Evolutionary conservation across 2,329 filamentous ascomycete genomes (phyloP), one percentile per base, ranked within the genome.

Genomic region (Dothistroma pini): DNA sequence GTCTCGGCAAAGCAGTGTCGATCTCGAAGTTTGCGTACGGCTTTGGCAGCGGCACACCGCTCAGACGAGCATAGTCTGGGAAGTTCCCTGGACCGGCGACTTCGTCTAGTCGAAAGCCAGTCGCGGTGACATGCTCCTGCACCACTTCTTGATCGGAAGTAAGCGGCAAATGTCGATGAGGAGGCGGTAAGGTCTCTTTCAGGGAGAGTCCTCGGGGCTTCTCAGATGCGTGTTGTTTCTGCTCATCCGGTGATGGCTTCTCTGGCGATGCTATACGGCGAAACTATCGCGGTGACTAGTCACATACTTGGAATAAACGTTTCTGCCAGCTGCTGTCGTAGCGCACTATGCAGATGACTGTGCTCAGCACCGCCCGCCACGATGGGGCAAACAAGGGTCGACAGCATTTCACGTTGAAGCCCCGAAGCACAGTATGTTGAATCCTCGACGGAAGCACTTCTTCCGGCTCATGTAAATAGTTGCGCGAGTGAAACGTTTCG

Each of bases 31-130:
- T 79, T 0, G 72, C 68, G 59, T 89, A 87, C 0, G 88, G 80
- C 9, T 78, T 65, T 0, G 91, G 91, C 52, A 89, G 76, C 1
- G 89, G 89, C 4, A 96, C 87, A 6, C 89, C 91, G 54, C 87
- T 90, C 11, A 96, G 77, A 1, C 80, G 77, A 6, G 90, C 84
- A 73, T 96, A 96, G 71, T 93, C 86, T 0, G 91, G 90, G 60
- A 96, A 96, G 66, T 89, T 81, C 0, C 90, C 90, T 1, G 96
- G 76, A 0, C 82, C 81, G 58, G 83, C 83, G 64, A 96, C 81
- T 59, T 96, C 90, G 1, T 81, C 80, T 0, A 87, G 79, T 0
- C 88, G 88, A 69, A 93, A 88, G 1, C 88, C 89, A 48, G 84
- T 91, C 1, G 84, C 85, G 1, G 85, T 86, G 38, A 63, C 53